phyloP scores from a whole-genome alignment of 2,329 filamentous ascomycete species.

The Phyllosticta capitalensis region DNA sequence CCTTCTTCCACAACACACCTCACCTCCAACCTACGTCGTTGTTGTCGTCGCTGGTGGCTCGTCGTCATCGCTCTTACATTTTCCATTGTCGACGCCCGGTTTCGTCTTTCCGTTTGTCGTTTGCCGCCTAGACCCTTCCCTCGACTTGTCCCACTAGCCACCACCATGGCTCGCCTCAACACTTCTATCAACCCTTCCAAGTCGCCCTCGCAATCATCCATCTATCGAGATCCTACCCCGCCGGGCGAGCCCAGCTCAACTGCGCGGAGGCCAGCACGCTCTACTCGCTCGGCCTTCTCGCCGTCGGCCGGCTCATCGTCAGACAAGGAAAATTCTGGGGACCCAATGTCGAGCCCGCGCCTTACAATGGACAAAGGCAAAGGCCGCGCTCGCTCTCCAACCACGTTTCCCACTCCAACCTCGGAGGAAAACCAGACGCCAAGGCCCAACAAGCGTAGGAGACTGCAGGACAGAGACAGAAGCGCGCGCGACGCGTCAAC shows the following conservation, averaged over 20 bases:
- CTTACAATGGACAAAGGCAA: slow-evolving; percentile 34
- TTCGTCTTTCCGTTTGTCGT: neutral
- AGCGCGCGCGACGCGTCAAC: slow-evolving; percentile 8
- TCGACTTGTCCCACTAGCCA: neutral
- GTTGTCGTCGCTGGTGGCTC: neutral
- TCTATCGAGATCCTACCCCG: slow-evolving; percentile 29
- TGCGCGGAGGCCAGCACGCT: neutral
- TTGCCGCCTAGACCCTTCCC: neutral
- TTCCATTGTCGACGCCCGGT: neutral
- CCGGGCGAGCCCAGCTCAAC: slow-evolving; percentile 12
- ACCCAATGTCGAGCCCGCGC: slow-evolving; percentile 14
- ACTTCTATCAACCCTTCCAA: slow-evolving; percentile 21
- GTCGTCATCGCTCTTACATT: too few species aligned
- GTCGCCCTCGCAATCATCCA: slow-evolving; percentile 16
- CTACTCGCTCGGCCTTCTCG: neutral
- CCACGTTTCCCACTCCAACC: slow-evolving; percentile 30
- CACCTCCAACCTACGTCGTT: too few species aligned
- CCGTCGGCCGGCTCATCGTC: slow-evolving; percentile 22
- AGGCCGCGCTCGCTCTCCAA: slow-evolving; percentile 15
- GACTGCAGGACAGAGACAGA: slow-evolving; percentile 32
- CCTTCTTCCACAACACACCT: neutral
- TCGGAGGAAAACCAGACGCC: slow-evolving; percentile 23
- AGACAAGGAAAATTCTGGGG: slow-evolving; percentile 37
- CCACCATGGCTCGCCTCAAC: slow-evolving; percentile 29
- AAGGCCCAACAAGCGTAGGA: slow-evolving; percentile 35